These are phyloP conservation scores for Vigna nakashimae DNA, from an alignment of 306 rosid genomes.

Conservation along the genomic window DNA sequence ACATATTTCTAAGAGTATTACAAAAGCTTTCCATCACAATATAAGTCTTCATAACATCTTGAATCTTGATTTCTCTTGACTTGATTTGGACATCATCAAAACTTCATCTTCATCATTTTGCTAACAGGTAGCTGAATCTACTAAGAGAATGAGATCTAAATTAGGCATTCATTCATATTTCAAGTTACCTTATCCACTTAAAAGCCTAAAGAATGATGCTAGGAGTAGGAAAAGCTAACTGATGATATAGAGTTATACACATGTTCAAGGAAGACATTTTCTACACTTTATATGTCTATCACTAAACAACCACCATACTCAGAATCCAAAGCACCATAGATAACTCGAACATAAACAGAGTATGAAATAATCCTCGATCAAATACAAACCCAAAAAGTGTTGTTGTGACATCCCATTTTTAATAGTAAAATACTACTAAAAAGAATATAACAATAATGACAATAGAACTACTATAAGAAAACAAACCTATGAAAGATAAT, in stretches of 20 bases:
- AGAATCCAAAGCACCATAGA: slow-evolving; percentile 82
- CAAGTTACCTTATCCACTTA: slow-evolving; percentile 65
- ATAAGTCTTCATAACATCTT: too few relatives aligned
- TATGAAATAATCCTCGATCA: slow-evolving; percentile 85
- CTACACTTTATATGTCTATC: slow-evolving; percentile 25
- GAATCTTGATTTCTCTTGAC: too few relatives aligned
- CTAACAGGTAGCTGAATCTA: slow-evolving; percentile 81
- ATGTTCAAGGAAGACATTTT: not conserved
- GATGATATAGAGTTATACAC: not conserved
- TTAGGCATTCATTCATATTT: slow-evolving; percentile 57
- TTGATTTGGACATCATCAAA: too few relatives aligned
- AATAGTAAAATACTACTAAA: too few relatives aligned
- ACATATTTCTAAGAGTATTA: too few relatives aligned
- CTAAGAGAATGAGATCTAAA: slow-evolving; percentile 72
- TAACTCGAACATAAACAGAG: slow-evolving; percentile 75
- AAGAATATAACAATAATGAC: too few relatives aligned
- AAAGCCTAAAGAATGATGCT: slow-evolving; percentile 62
- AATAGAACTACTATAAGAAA: too few relatives aligned
- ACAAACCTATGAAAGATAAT: too few relatives aligned
- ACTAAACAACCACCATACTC: slow-evolving; percentile 70
- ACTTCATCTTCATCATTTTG: too few relatives aligned
- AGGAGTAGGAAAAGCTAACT: slow-evolving; percentile 64
- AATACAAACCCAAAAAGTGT: slow-evolving; percentile 72
- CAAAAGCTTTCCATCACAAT: too few relatives aligned
- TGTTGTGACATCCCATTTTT: not conserved